Conservation (phyloP, 257 asterid genomes). For the Petrea volubilis region DNA sequence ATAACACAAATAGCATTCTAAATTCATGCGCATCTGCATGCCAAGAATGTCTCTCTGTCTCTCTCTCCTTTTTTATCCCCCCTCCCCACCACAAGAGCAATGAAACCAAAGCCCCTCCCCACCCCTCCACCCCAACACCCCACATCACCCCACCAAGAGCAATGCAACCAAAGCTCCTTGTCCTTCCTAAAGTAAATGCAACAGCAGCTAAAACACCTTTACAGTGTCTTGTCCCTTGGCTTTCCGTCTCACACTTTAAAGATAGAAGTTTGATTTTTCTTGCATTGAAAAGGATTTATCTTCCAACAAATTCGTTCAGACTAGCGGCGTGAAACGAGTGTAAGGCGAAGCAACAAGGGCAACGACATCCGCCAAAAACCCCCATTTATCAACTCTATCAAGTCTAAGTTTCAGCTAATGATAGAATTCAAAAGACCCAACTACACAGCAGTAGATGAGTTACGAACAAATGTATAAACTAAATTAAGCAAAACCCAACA, state of each 20-base stretch:
- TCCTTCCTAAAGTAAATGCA: background rate
- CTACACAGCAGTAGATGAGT: background rate
- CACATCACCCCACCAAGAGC: too few species aligned
- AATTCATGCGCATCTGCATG: background rate
- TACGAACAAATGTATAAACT: background rate
- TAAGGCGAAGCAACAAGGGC: background rate
- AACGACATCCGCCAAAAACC: background rate
- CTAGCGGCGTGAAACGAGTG: background rate
- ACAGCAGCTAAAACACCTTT: background rate
- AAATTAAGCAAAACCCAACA: background rate
- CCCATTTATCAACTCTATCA: conserved; percentile 11
- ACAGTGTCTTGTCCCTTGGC: background rate
- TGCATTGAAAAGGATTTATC: background rate
- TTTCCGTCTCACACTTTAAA: background rate
- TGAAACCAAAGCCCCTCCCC: too few species aligned
- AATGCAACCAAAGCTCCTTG: background rate
- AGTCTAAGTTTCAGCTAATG: background rate
- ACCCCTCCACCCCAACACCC: too few species aligned
- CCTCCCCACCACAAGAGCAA: too few species aligned
- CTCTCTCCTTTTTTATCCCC: too few species aligned
- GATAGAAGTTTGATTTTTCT: too few species aligned
- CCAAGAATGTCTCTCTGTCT: too few species aligned
- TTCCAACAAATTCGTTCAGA: background rate
- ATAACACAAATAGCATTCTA: background rate
- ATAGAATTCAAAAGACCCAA: conserved; percentile 4